These are phyloP conservation scores for Alternaria gansuensis DNA, from an alignment of 2,329 filamentous ascomycete genomes.

Conservation along the genomic window DNA sequence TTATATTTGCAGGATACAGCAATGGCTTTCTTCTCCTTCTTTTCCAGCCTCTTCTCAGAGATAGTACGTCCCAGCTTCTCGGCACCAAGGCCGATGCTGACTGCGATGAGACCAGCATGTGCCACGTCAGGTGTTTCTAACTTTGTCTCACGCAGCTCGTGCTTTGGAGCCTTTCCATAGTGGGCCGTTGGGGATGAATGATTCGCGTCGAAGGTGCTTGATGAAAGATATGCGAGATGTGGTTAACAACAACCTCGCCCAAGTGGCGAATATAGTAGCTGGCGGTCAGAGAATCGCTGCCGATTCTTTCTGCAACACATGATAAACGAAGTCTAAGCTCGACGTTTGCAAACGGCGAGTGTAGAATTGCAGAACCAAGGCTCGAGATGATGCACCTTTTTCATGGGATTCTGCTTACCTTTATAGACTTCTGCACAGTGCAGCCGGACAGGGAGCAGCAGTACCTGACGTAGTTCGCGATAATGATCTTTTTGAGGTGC, in stretches of 20 bases:
- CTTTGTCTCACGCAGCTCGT: background rate
- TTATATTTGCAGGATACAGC: conserved; percentile 17
- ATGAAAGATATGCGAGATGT: background rate
- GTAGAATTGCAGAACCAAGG: background rate
- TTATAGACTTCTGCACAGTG: background rate
- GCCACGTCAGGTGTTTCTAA: conserved; percentile 2
- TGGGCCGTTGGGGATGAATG: conserved; percentile 9
- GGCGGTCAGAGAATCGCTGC: background rate
- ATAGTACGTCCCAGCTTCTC: conserved; percentile 35
- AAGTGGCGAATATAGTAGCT: background rate
- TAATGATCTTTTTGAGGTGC: background rate
- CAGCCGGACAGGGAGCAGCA: background rate
- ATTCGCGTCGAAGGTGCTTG: background rate
- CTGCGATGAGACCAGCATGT: conserved; percentile 35
- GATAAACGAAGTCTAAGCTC: background rate
- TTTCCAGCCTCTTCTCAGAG: conserved; percentile 34
- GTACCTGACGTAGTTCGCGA: background rate
- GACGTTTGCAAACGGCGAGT: background rate
- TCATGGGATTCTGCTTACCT: background rate
- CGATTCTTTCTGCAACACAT: conserved; percentile 11
- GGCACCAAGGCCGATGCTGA: conserved; percentile 33
- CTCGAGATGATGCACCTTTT: background rate
- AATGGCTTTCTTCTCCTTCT: conserved; percentile 37
- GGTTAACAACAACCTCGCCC: conserved; percentile 15
- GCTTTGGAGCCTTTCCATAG: background rate